Evolutionary conservation across 1,284 basidiomycete genomes (phyloP), one percentile per base, ranked within the genome.

Genomic region (Melampsora americana): DNA sequence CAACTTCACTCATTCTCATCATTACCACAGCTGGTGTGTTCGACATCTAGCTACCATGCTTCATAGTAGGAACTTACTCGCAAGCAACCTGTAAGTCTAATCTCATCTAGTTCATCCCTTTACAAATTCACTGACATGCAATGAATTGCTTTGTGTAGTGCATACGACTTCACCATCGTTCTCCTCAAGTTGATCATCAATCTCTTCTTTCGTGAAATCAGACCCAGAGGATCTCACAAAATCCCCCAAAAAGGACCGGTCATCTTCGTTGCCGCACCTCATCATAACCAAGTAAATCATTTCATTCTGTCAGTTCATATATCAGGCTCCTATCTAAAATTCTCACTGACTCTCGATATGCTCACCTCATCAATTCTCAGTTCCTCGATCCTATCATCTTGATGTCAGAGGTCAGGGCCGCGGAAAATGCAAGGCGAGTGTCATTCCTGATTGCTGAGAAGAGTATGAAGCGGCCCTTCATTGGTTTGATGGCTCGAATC

Each of bases 191-290:
- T 89, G 28, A 88, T 99, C 78, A 92, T 92, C 80, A 93, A 92
- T 84, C 90, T 99, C 80, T 99, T 99, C 87, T 99, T 99, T 86
- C 87, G 96, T 78, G 95, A 99, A 85, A 91, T 99, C 80, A 88
- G 95, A 9, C 78, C 80, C 16, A 87, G 96, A 83, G 93, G 96
- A 68, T 91, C 95, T 56, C 97, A 92, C 87, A 92, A 97, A 81
- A 93, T 99, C 70, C 96, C 96, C 46, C 87, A 87, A 77, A 88
- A 92, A 78, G 96, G 94, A 0, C 92, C 96, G 7, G 89, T 98
- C 79, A 94, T 99, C 81, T 97, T 99, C 84, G 95, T 96, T 69
- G 93, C 88, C 66, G 96, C 93, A 16, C 96, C 96, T 23, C 96
- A 99, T 84, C 90, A 92, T 82, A 99, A 99, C 83, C 93, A 95